Evolutionary conservation across 1,139 yeast genomes (phyloP), one percentile per base, ranked within the genome.

Genomic region (Pichia terricola): DNA sequence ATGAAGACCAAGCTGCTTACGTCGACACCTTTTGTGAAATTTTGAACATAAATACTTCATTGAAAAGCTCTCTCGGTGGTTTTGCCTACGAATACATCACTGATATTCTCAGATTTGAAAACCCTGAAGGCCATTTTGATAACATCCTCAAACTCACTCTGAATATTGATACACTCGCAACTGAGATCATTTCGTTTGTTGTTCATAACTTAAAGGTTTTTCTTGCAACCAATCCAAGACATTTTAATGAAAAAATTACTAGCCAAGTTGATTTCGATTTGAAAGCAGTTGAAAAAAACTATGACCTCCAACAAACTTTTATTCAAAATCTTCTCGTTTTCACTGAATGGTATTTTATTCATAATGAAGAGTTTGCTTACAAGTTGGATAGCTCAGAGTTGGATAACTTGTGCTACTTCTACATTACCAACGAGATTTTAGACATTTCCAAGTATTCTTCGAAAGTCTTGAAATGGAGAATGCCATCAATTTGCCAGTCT

Each of bases 391-490:
- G 43, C 10, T 3, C 9, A 3, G 4, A 28, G 3, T 36, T 56
- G 0, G 69, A 68, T 44, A 42, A 49, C n/a, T 44, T 65, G 4
- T 57, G 68, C 27, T 58, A 63, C 31, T 45, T 59, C 31, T 67
- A 57, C 42, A 51, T 69, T 34, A 68, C 68, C 0, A 56, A 57
- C 34, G 64, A 60, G 33, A 68, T 67, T 25, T 64, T 62, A 2
- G 55, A 49, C 2, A 54, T 74, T 3, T 62, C 75, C 0, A 46
- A 60, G 0, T 47, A 52, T 2, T 65, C 69, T 1, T 64, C 73
- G 0, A 67, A 66, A 37, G 49, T 69, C 1, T 53, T 75, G 8
- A 66, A 77, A 43, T 77, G 81, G 81, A 69, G 77, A 61, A 64
- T 71, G 25, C 50, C 56, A 0, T 47, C 60, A 0, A 57, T 72